Conservation (phyloP, 768 basidiomycete genomes). For the Cantharellus anzutake region DNA sequence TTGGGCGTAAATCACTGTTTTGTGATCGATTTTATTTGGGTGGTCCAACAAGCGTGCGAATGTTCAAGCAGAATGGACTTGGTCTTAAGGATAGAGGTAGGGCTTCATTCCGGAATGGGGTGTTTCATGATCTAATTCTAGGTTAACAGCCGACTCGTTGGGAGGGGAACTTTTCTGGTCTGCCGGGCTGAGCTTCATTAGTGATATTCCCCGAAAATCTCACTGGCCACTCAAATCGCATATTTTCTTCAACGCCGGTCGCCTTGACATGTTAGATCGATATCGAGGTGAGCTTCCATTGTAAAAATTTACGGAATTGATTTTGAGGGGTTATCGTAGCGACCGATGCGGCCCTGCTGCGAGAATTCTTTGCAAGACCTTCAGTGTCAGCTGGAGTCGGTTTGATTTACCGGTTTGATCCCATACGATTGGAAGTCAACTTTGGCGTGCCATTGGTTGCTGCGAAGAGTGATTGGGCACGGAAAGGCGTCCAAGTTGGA, state of each 20-base stretch:
- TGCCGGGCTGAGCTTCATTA: constrained; percentile 52
- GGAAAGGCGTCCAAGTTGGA: constrained; percentile 62
- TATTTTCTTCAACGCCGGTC: constrained; percentile 62
- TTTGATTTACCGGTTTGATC: constrained; percentile 65
- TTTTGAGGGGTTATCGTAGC: constrained; percentile 12
- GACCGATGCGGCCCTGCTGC: constrained; percentile 23
- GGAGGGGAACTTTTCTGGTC: constrained; percentile 77
- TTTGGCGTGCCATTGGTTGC: constrained; percentile 67
- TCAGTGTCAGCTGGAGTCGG: constrained; percentile 70
- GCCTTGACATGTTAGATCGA: constrained; percentile 40
- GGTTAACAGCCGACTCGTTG: constrained; percentile 46
- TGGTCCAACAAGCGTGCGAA: constrained; percentile 69
- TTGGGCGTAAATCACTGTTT: constrained; percentile 25
- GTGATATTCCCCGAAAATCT: constrained; percentile 47
- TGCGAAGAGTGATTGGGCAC: constrained; percentile 41
- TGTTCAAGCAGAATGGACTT: constrained; percentile 56
- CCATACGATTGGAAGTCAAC: constrained; percentile 74
- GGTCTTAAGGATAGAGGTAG: constrained; percentile 59
- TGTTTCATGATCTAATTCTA: neutral
- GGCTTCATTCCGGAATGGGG: constrained; percentile 10
- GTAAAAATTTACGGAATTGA: too few species aligned
- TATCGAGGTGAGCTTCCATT: constrained; percentile 18
- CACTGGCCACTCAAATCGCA: constrained; percentile 81
- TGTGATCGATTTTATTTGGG: constrained; percentile 86
- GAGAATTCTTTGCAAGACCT: constrained; percentile 28